These are phyloP conservation scores for Erysimum cheiranthoides DNA, from an alignment of 345 rosid genomes.

Conservation along the genomic window DNA sequence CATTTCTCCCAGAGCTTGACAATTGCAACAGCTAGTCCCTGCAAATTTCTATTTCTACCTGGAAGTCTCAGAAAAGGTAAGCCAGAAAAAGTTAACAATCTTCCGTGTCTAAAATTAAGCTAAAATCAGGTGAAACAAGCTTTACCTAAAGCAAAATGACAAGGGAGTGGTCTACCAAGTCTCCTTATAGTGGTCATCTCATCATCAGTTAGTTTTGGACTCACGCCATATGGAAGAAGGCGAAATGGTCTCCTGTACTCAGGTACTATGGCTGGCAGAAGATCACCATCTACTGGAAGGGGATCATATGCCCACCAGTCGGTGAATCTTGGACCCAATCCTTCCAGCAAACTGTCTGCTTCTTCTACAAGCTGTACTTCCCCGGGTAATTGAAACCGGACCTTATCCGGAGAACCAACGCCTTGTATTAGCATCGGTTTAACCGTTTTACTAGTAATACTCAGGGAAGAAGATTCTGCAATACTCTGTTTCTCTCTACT, in stretches of 20 bases:
- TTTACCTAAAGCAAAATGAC: constrained; percentile 87
- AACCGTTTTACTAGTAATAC: constrained; percentile 38
- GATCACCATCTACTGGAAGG: constrained; percentile 90
- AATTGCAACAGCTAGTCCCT: constrained; percentile 84
- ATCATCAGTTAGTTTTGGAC: constrained; percentile 77
- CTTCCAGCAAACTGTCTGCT: constrained; percentile 78
- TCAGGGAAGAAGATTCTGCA: constrained; percentile 41
- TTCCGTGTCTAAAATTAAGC: constrained; percentile 10
- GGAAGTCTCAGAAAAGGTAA: constrained; percentile 38
- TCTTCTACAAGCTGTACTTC: constrained; percentile 78
- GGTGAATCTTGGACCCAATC: constrained; percentile 84
- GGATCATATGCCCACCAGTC: constrained; percentile 99
- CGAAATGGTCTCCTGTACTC: constrained; percentile 89
- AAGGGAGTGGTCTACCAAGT: constrained; percentile 86
- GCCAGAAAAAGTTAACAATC: constrained; percentile 26
- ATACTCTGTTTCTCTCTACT: constrained; percentile 37
- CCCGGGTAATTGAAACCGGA: constrained; percentile 82
- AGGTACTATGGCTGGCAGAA: constrained; percentile 78
- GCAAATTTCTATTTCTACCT: constrained; percentile 90
- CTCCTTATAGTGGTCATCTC: constrained; percentile 93
- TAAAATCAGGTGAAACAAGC: constrained; percentile 31
- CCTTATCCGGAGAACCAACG: constrained; percentile 75
- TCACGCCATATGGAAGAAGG: constrained; percentile 91
- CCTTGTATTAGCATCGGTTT: constrained; percentile 57
- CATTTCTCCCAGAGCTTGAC: constrained; percentile 96